Percentiles rank a stretch among this genome's conserved stretches.
phyloP scores from a whole-genome alignment of 2,329 filamentous ascomycete genomes.

The Huntiella decipiens region DNA sequence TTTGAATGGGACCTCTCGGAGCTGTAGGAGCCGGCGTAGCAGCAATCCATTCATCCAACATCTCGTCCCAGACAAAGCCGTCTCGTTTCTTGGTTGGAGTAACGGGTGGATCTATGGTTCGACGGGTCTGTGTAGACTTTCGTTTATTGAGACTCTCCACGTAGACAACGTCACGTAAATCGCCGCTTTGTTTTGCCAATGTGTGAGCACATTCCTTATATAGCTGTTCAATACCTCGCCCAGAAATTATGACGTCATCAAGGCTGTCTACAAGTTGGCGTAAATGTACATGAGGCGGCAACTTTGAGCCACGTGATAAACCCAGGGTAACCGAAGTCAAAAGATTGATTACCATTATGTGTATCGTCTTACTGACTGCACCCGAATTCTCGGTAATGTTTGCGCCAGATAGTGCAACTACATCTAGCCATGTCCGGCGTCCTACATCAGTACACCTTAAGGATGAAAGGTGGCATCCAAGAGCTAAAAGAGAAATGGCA shows the following conservation, averaged over 20 bases:
- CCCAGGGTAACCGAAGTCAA: slow-evolving; percentile 27
- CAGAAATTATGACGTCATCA: slow-evolving; percentile 18
- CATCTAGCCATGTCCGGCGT: not conserved
- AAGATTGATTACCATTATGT: slow-evolving; percentile 21
- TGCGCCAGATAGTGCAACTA: not conserved
- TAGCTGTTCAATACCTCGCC: slow-evolving; percentile 20
- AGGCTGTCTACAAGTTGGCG: slow-evolving; percentile 24
- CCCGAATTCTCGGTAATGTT: not conserved
- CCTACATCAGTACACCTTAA: slow-evolving; percentile 1
- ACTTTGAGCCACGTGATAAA: slow-evolving; percentile 24
- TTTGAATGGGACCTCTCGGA: not conserved
- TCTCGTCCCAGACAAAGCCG: slow-evolving; percentile 23
- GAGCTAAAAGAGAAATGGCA: slow-evolving; percentile 1
- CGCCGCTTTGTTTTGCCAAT: slow-evolving; percentile 31
- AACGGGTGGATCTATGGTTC: not conserved
- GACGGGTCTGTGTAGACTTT: not conserved
- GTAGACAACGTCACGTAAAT: slow-evolving; percentile 33
- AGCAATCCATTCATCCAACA: slow-evolving; percentile 23
- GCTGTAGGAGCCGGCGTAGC: not conserved
- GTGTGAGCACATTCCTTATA: slow-evolving; percentile 29
- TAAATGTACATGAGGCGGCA: slow-evolving; percentile 21
- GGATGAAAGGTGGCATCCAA: slow-evolving; percentile 3
- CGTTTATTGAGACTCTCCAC: slow-evolving; percentile 25
- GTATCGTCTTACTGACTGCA: slow-evolving; percentile 7
- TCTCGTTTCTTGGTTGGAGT: slow-evolving; percentile 16